Evolutionary conservation across 495 filamentous ascomycete genomes (phyloP), one percentile per base, ranked within the genome.

Genomic region (Haplographium delicatum): DNA sequence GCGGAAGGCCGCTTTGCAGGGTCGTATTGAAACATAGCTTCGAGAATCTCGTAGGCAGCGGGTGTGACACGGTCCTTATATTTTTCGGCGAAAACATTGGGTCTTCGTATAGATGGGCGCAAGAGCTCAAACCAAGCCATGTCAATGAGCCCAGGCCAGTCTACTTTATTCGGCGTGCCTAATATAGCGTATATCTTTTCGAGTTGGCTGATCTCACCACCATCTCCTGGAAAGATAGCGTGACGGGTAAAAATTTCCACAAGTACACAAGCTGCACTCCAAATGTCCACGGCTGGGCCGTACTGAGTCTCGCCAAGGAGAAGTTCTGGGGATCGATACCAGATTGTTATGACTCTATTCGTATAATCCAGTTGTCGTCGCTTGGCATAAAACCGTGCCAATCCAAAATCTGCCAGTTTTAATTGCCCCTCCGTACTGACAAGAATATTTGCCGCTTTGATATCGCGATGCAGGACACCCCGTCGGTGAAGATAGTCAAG

Each of bases 41-140:
- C 72, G 3, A 96, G 80, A 35, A 99, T 70, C 28, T 95, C 86
- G 58, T 94, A 84, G 11, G 91, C 91, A 18, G 81, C 83, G 0
- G 86, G 77, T 4, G 86, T 84, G 3, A 95, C 65, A 38, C 76
- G 62, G 1, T 78, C 83, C 49, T 81, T 80, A 62, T 96, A 97
- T 56, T 85, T 85, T 11, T 93, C 84, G 6, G 80, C 82, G 61
- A 99, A 99, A 1, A 86, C 75, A 45, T 82, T 85, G n/a, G 80
- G 75, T 53, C 79, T 82, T 31, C 83, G 78, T 55, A 87, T 84
- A 0, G 75, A 73, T 0, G 90, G 90, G 33, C 88, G 73, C 50
- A 99, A 75, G 16, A 99, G 75, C 62, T 95, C 86, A 59, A 91
- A 96, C 94, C 94, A 99, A 2, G 89, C 85, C 84, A 95, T 95